Conservation (phyloP, 225 moss, liverwort and hornwort species). For the Sphagnum contortum region DNA sequence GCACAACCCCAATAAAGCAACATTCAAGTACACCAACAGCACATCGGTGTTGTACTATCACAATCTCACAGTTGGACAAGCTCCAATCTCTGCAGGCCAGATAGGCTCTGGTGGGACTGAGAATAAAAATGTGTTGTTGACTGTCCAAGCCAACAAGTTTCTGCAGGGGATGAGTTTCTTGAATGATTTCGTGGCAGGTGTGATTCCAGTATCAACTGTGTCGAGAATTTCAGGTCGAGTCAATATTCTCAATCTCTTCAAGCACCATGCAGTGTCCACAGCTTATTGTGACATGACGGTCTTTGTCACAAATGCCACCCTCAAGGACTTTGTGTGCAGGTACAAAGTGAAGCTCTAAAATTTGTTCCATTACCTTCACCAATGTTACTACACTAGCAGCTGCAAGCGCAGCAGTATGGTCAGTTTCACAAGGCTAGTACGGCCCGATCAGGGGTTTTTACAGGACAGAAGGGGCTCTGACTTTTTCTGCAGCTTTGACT, state of each 20-base stretch:
- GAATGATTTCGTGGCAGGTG: conserved; percentile 16
- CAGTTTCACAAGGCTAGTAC: too few species aligned
- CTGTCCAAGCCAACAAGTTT: conserved; percentile 18
- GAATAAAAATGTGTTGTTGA: conserved; percentile 17
- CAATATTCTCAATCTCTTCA: conserved; percentile 39
- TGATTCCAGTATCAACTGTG: conserved; percentile 32
- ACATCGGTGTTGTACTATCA: conserved; percentile 38
- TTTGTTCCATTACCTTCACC: not conserved
- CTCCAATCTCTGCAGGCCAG: conserved; percentile 31
- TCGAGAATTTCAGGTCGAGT: conserved; percentile 29
- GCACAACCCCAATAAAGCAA: conserved; percentile 46
- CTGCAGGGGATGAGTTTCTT: conserved; percentile 16
- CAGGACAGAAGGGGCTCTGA: too few species aligned
- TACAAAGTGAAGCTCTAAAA: conserved; percentile 35
- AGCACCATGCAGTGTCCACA: conserved; percentile 37
- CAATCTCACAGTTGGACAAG: conserved; percentile 28
- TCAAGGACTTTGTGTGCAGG: conserved; percentile 22
- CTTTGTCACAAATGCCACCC: conserved; percentile 22
- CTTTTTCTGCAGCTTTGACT: too few species aligned
- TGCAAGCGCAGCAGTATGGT: too few species aligned
- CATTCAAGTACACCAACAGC: conserved; percentile 47
- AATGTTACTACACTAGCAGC: too few species aligned
- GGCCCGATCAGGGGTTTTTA: too few species aligned
- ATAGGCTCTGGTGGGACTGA: conserved; percentile 27
- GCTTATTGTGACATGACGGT: conserved; percentile 35